Conservation (phyloP, 106 monocot species). For the Allium fistulosum region DNA sequence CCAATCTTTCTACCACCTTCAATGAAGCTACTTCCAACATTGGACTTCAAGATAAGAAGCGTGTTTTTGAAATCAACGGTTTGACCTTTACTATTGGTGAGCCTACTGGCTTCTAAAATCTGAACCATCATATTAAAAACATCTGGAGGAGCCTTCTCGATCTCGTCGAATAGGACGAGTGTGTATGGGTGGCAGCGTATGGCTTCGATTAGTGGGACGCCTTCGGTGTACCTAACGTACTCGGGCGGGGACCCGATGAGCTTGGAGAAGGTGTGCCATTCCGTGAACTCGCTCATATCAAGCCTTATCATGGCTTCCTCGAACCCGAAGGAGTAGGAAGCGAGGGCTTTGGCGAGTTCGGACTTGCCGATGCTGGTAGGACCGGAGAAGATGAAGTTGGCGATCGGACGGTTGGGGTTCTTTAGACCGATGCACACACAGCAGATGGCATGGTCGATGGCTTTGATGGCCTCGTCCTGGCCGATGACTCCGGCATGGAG, state of each 20-base stretch:
- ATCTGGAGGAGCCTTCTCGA: conserved; percentile 74
- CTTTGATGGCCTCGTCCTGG: conserved; percentile 70
- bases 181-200: conserved; percentile 63
- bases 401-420: conserved; percentile 68
- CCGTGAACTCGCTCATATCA: conserved; percentile 84
- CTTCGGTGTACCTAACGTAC: conserved; percentile 75
- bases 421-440: conserved; percentile 69
- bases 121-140: conserved; percentile 89
- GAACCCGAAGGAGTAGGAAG: conserved; percentile 60
- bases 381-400: conserved; percentile 72
- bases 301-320: conserved; percentile 74
- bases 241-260: conserved; percentile 72
- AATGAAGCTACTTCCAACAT: conserved; percentile 76
- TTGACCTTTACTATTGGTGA: conserved; percentile 69
- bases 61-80: conserved; percentile 81
- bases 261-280: conserved; percentile 65
- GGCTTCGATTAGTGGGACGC: conserved; percentile 72
- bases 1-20: conserved; percentile 69
- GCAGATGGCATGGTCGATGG: conserved; percentile 64
- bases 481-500: conserved; percentile 65
- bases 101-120: conserved; percentile 58
- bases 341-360: conserved; percentile 61
- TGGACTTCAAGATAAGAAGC: conserved; percentile 65
- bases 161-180: conserved; percentile 71
- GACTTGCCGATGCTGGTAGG: conserved; percentile 74